phyloP scores from a whole-genome alignment of 2,329 filamentous ascomycete species.

The Botryosphaeria dothidea region DNA sequence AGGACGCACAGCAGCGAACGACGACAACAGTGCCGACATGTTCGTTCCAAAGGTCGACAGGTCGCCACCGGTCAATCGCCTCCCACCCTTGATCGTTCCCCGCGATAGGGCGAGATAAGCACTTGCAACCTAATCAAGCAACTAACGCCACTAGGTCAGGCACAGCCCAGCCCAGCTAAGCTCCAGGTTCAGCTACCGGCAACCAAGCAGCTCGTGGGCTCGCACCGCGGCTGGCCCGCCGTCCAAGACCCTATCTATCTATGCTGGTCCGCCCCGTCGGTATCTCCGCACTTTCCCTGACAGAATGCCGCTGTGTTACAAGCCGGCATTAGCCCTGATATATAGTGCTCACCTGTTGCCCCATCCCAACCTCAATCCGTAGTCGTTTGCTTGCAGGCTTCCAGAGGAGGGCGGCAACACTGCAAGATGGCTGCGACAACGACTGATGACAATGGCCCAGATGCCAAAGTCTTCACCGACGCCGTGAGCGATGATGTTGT shows the following conservation, averaged over 20 bases:
- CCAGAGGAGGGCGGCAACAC: not conserved
- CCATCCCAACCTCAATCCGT: not conserved
- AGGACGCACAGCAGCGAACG: too few species aligned
- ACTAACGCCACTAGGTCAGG: too few species aligned
- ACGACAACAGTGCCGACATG: too few species aligned
- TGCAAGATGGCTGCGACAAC: not conserved
- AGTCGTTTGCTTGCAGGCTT: not conserved
- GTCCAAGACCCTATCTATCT: not conserved
- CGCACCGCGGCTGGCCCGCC: not conserved
- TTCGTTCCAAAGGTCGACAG: too few species aligned
- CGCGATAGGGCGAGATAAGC: conserved; percentile 10
- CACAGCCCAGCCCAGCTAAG: not conserved
- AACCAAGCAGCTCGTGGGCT: not conserved
- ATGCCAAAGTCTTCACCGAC: not conserved
- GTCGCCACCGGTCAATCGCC: too few species aligned
- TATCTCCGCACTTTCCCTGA: not conserved
- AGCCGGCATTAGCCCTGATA: not conserved
- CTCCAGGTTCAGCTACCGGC: not conserved
- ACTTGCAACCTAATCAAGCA: not conserved
- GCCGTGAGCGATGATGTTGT: conserved; percentile 38
- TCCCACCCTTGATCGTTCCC: not conserved
- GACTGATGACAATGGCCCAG: not conserved
- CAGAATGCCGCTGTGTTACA: not conserved
- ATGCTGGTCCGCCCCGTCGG: not conserved
- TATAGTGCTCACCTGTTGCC: not conserved